A percentile compares a stretch with the other conserved stretches of the same genome.
Evolutionary conservation across 2,329 filamentous ascomycete genomes (phyloP).

Genomic region (Aphanocladium album): DNA sequence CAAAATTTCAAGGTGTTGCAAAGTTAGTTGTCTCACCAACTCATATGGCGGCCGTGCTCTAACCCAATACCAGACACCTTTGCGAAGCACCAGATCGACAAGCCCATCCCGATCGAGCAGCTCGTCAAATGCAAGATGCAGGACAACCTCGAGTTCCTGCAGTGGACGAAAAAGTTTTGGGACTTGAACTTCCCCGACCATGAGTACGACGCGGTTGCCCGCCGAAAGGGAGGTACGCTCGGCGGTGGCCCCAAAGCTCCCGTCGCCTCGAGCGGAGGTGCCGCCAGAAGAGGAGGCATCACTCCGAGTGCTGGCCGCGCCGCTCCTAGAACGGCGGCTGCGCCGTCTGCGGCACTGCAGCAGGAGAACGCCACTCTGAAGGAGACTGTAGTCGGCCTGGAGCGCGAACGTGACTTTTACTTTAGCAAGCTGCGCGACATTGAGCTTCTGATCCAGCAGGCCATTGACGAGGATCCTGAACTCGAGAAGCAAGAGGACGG

Average conservation of each 20-base stretch:
- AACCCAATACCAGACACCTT: slow-evolving; percentile 60
- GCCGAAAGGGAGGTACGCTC: slow-evolving; percentile 72
- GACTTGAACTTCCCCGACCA: slow-evolving; percentile 96
- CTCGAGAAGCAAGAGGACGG: slow-evolving; percentile 91
- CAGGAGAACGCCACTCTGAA: slow-evolving; percentile 85
- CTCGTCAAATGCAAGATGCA: slow-evolving; percentile 99
- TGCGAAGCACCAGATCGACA: slow-evolving; percentile 80
- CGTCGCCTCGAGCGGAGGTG: slow-evolving; percentile 45
- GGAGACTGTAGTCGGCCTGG: slow-evolving; percentile 90
- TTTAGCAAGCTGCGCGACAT: slow-evolving; percentile 98
- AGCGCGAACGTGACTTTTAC: slow-evolving; percentile 97
- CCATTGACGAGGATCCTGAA: slow-evolving; percentile 86
- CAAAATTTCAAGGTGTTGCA: slow-evolving; percentile 98
- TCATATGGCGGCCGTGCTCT: slow-evolving; percentile 7
- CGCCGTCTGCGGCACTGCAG: slow-evolving; percentile 66
- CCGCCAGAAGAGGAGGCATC: slow-evolving; percentile 49
- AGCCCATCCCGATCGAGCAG: slow-evolving; percentile 79
- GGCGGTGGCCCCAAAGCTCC: slow-evolving; percentile 44
- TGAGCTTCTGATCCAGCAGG: slow-evolving; percentile 87
- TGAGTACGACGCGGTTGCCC: slow-evolving; percentile 85
- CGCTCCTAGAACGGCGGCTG: slow-evolving; percentile 44
- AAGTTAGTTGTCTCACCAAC: slow-evolving; percentile 52
- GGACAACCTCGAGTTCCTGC: slow-evolving; percentile 97
- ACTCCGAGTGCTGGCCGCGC: slow-evolving; percentile 54
- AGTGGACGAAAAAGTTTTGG: slow-evolving; percentile 97